Evolutionary conservation across 2,329 filamentous ascomycete genomes (phyloP), one percentile per base, ranked within the genome.

Genomic region (Pyricularia pennisetigena): DNA sequence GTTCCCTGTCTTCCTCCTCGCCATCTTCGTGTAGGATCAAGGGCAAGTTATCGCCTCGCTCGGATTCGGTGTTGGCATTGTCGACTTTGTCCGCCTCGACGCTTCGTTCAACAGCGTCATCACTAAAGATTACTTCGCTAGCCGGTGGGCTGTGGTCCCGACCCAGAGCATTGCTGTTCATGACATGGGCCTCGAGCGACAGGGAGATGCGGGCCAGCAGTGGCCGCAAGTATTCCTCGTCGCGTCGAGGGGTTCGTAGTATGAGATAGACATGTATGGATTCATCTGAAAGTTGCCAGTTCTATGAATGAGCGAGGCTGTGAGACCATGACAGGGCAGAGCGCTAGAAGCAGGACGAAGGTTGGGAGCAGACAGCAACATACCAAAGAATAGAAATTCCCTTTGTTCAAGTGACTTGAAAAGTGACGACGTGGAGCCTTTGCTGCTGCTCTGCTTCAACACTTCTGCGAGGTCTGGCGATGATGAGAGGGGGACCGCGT

Each of bases 321-420:
- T 74, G 72, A 78, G 77, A 79, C 74, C 74, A 71, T 71, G 71
- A 74, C 70, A 72, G 72, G 74, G 72, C 32, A 49, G 29, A 69
- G 66, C 69, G 70, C 68, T 69, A 72, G 49, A 35, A 10, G 20
- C 29, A n/a, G 14, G 67, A 12, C 14, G 63, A 9, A 12, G 23
- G 54, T 2, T 41, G 30, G 26, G 12, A 66, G 24, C 2, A 8
- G 8, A 65, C 5, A 8, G 72, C 69, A 68, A 77, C 85, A 72
- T 81, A 93, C 91, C 91, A 74, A 93, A 92, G 75, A 91, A 90
- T 57, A 94, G 80, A 68, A 84, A 83, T 57, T 89, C 83, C 71
- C 90, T 83, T 72, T 87, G 84, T 62, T 85, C 79, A 73, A 92
- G 82, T 23, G 83, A 83, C 67, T 86, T 82, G 61, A 90, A 81